These are phyloP conservation scores for Fusarium heterosporum DNA, from an alignment of 2,329 filamentous ascomycete genomes.

Conservation along the genomic window DNA sequence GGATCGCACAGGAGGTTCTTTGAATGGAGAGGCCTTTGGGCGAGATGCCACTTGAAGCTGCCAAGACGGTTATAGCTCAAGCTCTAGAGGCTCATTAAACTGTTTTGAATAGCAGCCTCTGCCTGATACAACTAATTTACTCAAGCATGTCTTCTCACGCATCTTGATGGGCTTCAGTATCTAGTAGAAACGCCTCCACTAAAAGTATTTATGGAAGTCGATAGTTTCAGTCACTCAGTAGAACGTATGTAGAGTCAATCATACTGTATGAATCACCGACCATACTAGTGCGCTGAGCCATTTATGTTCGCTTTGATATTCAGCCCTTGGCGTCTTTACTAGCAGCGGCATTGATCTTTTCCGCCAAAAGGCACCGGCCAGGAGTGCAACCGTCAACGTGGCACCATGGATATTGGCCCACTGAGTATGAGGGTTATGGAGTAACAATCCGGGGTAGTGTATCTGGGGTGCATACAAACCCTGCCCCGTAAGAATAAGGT, in stretches of 20 bases:
- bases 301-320: too few species aligned
- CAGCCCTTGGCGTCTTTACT: too few species aligned
- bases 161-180: too few species aligned
- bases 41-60: conserved; percentile 8
- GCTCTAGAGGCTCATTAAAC: neutral
- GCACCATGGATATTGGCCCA: neutral
- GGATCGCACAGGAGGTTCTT: neutral
- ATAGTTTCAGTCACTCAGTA: too few species aligned
- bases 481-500: neutral
- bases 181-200: too few species aligned
- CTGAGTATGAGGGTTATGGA: neutral
- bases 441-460: conserved; percentile 6
- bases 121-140: too few species aligned
- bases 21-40: neutral
- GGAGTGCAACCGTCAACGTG: neutral
- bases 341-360: conserved; percentile 2
- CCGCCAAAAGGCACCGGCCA: neutral
- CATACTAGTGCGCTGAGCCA: too few species aligned
- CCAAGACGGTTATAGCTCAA: neutral
- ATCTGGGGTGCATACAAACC: neutral
- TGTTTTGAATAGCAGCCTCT: too few species aligned
- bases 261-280: too few species aligned
- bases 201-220: too few species aligned
- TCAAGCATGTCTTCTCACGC: too few species aligned
- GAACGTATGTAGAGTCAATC: too few species aligned